Conservation (phyloP, 345 rosid genomes). For the Euclidium syriacum region DNA sequence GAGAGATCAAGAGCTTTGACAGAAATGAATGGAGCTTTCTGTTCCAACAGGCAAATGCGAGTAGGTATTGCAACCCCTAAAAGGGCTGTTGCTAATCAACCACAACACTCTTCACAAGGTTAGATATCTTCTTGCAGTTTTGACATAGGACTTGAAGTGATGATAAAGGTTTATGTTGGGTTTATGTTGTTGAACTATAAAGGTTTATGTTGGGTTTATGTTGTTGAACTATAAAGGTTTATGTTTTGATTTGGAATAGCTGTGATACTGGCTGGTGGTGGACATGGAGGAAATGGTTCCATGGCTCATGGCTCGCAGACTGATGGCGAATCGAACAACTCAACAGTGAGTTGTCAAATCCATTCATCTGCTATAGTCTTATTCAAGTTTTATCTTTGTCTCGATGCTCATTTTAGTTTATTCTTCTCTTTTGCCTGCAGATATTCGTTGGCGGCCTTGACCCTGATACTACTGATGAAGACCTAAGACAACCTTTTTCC, state of each 20-base stretch:
- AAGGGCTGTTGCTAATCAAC: constrained; percentile 70
- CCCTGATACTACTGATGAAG: constrained; percentile 76
- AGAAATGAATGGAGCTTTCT: constrained; percentile 89
- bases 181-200: too few relatives aligned
- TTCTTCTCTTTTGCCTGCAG: constrained; percentile 52
- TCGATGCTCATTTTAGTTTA: constrained; percentile 2
- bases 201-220: too few relatives aligned
- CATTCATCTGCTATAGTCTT: neutral
- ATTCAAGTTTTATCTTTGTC: neutral
- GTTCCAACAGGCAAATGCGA: constrained; percentile 90
- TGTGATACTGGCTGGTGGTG: constrained; percentile 78
- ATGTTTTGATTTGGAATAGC: constrained; percentile 40
- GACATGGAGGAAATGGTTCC: constrained; percentile 64
- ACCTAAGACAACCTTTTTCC: constrained; percentile 74
- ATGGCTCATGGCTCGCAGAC: constrained; percentile 53
- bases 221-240: neutral
- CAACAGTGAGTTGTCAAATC: constrained; percentile 65
- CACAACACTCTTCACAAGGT: constrained; percentile 95
- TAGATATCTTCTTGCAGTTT: too few relatives aligned
- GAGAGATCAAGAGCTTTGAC: constrained; percentile 85
- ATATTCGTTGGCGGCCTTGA: constrained; percentile 95
- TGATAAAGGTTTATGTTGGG: too few relatives aligned
- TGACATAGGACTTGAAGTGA: too few relatives aligned
- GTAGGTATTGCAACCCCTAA: constrained; percentile 90
- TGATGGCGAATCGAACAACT: constrained; percentile 65